phyloP scores from a whole-genome alignment of 805 yeast genomes.

The Priceomyces melissophilus region DNA sequence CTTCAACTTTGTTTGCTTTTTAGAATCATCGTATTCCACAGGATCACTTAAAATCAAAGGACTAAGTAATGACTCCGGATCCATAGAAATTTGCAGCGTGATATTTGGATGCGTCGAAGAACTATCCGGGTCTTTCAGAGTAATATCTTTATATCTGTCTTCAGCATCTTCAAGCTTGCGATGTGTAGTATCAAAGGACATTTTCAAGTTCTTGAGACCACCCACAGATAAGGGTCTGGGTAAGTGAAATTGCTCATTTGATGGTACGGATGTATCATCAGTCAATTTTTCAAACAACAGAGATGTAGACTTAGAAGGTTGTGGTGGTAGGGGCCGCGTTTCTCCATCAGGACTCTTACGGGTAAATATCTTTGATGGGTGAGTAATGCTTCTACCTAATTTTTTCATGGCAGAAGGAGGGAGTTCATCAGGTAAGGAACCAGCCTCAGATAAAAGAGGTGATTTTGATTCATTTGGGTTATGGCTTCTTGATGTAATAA shows the following conservation, averaged over 20 bases:
- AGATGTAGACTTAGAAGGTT: neutral
- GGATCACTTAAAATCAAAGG: conserved; percentile 28
- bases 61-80: conserved; percentile 8
- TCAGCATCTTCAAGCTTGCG: conserved; percentile 22
- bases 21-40: conserved; percentile 14
- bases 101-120: neutral
- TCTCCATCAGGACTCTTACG: neutral
- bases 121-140: neutral
- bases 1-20: conserved; percentile 13
- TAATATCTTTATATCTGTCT: conserved; percentile 16
- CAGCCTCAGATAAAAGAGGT: too few relatives aligned
- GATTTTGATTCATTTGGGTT: neutral
- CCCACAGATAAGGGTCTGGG: conserved; percentile 33
- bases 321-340: neutral
- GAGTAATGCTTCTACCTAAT: conserved; percentile 16
- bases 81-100: neutral
- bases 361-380: conserved; percentile 16
- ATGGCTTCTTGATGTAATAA: conserved; percentile 5
- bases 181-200: conserved; percentile 30
- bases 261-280: neutral
- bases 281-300: neutral
- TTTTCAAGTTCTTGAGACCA: conserved; percentile 30
- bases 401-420: neutral
- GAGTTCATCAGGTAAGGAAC: neutral
- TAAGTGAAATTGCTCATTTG: conserved; percentile 11